Evolutionary conservation across 1,284 basidiomycete species (phyloP), one percentile per base, ranked within the genome.

Genomic region (Peniophora sp.): DNA sequence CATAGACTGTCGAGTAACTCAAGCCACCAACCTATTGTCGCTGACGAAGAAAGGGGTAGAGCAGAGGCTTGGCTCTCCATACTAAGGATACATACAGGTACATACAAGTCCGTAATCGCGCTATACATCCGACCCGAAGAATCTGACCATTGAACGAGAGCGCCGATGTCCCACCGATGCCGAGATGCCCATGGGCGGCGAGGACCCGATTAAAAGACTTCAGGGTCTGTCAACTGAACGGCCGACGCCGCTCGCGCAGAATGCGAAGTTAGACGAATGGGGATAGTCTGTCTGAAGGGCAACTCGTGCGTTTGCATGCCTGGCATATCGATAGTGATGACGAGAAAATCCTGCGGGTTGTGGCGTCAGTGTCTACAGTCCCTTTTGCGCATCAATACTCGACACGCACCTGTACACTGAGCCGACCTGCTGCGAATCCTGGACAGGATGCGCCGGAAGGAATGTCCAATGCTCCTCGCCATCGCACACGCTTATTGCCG

Each of bases 241-340:
- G 53, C 55, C 2, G 17, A 34, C 10, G 15, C 36, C 11, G 51
- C 24, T 44, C 42, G 47, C 8, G 54, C 48, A 3, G 42, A 35
- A 42, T 51, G 47, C 24, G 54, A 52, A 15, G 55, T 57, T 11
- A 57, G 48, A 17, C 43, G 50, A 12, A 57, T 36, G 3, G 47
- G 51, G 12, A 57, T 51, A 10, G 14, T 22, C 47, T 53, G 51
- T 49, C 48, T 49, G 43, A 57, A 57, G 11, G 55, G 55, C 37
- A 57, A 32, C 22, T 39, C 24, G 18, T 55, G 55, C 46, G 54
- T 47, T 10, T 47, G 18, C 37, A 55, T 17, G 20, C 27, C 36
- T 11, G 49, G 41, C 37, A 27, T n/a, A 15, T 53, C 46, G 8
- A 57, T 44, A 15, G 51, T 48, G 41, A 55, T 14, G 35, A 57